A percentile compares a stretch with the other conserved stretches of the same genome.
Conservation (phyloP, 306 rosid species). For the Datisca glomerata region DNA sequence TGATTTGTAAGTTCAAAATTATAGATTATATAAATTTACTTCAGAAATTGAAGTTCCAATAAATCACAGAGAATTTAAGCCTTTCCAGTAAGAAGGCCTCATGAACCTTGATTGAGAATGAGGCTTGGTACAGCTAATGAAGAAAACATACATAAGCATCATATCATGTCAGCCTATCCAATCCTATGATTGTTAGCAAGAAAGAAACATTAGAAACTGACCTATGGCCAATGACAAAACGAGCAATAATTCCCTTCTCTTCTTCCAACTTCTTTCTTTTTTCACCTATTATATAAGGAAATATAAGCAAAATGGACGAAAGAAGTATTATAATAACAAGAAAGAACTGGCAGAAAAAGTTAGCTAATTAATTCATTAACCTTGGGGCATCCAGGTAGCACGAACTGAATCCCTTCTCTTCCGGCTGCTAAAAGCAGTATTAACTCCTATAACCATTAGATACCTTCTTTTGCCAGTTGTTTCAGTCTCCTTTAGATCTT, state of each 20-base stretch:
- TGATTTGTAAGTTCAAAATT: no score
- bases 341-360: neutral
- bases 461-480: constrained; percentile 58
- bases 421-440: constrained; percentile 98
- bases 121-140: constrained; percentile 3
- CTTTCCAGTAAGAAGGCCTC: constrained; percentile 1
- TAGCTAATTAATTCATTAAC: constrained; percentile 21
- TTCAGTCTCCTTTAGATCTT: constrained; percentile 31
- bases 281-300: constrained; percentile 48
- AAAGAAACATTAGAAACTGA: constrained; percentile 16
- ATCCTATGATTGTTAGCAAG: neutral
- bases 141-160: constrained; percentile 1
- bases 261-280: constrained; percentile 89
- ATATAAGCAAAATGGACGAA: constrained; percentile 3
- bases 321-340: neutral
- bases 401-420: constrained; percentile 97
- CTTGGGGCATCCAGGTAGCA: constrained; percentile 99
- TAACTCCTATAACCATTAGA: constrained; percentile 84
- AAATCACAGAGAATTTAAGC: no score
- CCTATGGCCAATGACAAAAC: constrained; percentile 98
- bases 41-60: no score
- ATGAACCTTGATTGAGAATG: constrained; percentile 2
- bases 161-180: constrained; percentile 4
- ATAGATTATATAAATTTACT: no score
- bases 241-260: constrained; percentile 87